Conservation (phyloP, 345 rosid genomes). For the Gossypioides kirkii region DNA sequence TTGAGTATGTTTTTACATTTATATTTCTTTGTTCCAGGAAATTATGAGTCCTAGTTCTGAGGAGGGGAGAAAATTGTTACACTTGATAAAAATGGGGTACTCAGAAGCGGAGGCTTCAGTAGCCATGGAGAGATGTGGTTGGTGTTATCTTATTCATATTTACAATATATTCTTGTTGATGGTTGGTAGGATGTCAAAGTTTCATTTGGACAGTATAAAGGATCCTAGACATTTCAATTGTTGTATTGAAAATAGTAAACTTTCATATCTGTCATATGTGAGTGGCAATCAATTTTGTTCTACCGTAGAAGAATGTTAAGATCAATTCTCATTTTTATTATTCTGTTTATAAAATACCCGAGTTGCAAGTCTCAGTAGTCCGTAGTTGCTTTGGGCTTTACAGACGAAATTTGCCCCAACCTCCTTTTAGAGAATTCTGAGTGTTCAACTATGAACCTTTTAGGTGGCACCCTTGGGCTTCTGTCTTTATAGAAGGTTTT, state of each 20-base stretch:
- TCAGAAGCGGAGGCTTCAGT: slow-evolving; percentile 49
- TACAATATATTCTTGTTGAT: not conserved
- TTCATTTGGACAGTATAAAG: not conserved
- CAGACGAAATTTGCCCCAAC: not conserved
- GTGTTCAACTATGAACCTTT: not conserved
- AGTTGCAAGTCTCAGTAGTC: not conserved
- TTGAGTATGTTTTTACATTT: not conserved
- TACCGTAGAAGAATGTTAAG: not conserved
- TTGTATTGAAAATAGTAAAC: slow-evolving; percentile 12
- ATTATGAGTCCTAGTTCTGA: slow-evolving; percentile 30
- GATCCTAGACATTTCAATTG: not conserved
- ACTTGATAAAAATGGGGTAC: slow-evolving; percentile 68
- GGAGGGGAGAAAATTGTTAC: slow-evolving; percentile 30
- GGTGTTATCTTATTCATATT: not conserved
- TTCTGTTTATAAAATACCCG: slow-evolving; percentile 1
- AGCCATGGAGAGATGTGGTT: slow-evolving; percentile 91
- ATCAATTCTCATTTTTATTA: not conserved
- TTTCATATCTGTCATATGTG: not conserved
- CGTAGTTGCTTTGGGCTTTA: not conserved
- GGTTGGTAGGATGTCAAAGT: not conserved
- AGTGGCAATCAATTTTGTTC: not conserved
- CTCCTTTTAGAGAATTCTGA: not conserved
- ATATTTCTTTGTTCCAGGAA: slow-evolving; percentile 30
- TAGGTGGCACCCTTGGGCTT: not conserved
- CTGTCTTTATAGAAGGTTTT: not conserved